Percentiles rank a stretch among this genome's conserved stretches.
Evolutionary conservation across 1,284 basidiomycete genomes (phyloP).

Genomic region (Tilletia horrida): DNA sequence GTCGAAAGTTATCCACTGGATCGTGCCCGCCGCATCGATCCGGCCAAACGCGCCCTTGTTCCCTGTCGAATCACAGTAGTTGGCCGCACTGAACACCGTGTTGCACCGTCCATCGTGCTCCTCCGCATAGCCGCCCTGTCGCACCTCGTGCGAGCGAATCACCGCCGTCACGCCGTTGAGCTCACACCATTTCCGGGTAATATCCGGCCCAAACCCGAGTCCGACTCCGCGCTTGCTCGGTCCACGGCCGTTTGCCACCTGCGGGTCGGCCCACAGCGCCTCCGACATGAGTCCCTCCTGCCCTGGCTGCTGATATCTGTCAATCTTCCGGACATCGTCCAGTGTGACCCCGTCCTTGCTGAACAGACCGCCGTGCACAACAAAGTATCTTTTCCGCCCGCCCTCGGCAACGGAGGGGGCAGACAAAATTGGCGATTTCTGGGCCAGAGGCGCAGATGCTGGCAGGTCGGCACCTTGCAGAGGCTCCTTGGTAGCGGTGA

Average conservation of each 20-base stretch:
- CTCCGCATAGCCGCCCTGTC: conserved; percentile 78
- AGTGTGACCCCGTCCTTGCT: conserved; percentile 88
- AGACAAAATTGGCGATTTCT: conserved; percentile 66
- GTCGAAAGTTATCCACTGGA: conserved; percentile 73
- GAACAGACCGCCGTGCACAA: conserved; percentile 88
- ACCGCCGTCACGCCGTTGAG: conserved; percentile 82
- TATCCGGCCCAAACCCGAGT: conserved; percentile 79
- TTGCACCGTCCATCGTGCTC: conserved; percentile 86
- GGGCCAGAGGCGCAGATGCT: conserved; percentile 36
- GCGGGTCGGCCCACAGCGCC: conserved; percentile 73
- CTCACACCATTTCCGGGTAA: conserved; percentile 70
- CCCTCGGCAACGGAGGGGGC: conserved; percentile 18
- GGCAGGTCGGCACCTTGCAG: conserved; percentile 41
- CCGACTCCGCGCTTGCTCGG: conserved; percentile 97
- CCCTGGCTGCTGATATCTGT: conserved; percentile 78
- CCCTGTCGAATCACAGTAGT: conserved; percentile 54
- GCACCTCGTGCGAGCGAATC: conserved; percentile 93
- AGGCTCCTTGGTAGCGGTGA: conserved; percentile 70
- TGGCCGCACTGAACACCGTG: conserved; percentile 63
- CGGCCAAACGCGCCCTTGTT: conserved; percentile 59
- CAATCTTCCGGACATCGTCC: conserved; percentile 83
- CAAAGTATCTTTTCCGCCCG: conserved; percentile 83
- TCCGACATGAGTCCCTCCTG: conserved; percentile 91
- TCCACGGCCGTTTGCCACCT: conserved; percentile 81
- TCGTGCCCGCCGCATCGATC: conserved; percentile 73